Evolutionary conservation across 1,139 yeast genomes (phyloP), one percentile per base, ranked within the genome.

Genomic region (Taphrina populina): DNA sequence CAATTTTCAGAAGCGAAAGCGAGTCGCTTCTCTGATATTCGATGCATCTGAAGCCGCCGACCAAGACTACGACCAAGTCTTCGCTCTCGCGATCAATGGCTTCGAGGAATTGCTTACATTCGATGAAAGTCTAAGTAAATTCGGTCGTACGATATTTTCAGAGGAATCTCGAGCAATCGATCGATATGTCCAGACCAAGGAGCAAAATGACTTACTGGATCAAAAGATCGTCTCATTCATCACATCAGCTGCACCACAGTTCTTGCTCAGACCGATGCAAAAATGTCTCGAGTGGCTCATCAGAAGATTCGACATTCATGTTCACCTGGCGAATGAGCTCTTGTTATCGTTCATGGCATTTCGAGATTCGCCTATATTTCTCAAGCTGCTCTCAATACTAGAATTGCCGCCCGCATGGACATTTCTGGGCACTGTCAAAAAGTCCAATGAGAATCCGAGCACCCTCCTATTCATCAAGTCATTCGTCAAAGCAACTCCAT

Each of bases 241-340:
- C 60, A 76, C 83, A 53, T 74, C 90, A 62, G 74, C 82, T n/a
- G 84, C 95, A 1, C 87, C 88, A 2, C 77, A 80, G 65, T 81
- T 92, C 76, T 78, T 80, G 61, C 73, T 88, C 54, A 77, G 82
- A 27, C 87, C 95, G 13, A 79, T 96, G 1, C 68, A 88, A 52
- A 83, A 83, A 65, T 94, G 96, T 8, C 75, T 88, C 10, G 99
- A 92, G 72, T 92, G 98, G 98, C 79, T 92, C 35, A 83, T 92
- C 23, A 83, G 98, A 72, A 78, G 97, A 64, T 94, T 90, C 33
- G 64, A 65, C 39, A 81, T 87, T 62, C 92, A 92, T 67, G 76
- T 86, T 46, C 84, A 84, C 65, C 88, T 86, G 64, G 74, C 88
- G 0, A 97, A 92, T 67, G 67, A 75, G 58, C 67, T 92, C 35